Base-by-base conservation (phyloP, 768 basidiomycete genomes). In the Gelatoporia subvermispora region DNA sequence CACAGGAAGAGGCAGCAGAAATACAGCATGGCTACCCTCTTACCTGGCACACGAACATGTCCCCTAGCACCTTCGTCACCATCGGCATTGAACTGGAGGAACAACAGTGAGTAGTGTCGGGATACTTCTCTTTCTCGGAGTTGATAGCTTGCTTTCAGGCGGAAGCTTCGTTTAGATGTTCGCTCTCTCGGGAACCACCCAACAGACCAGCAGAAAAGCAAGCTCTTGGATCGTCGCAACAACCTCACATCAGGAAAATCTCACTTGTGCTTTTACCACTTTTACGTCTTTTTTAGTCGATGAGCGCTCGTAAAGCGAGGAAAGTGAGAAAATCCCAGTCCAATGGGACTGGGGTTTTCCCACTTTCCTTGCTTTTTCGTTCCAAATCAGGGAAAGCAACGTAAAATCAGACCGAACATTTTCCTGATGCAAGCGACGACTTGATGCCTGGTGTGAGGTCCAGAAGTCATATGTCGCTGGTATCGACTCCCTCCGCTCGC, bases 21-120 rank as follows among this genome's bases (percentile, higher is more conserved):
- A 13, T 60, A 5, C 24, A 42, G 13, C 35, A 17, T 35, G 8
- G 42, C 43, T 3, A 36, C 22, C 25, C 31, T 2, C 0, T 7
- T 0, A 10, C 46, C 11, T 25, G 18, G 16, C 41, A 56, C 23
- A 49, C 51, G 34, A 45, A 17, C 15, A 21, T 54, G 21, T 22
- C 58, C 0, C 61, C 65, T 7, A 60, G 59, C 25, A 41, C 56
- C 10, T 52, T 72, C 15, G 55, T 71, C 35, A 50, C 49, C 0
- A 55, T 54, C 20, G 68, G 64, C 4, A 41, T 71, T 1, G 64
- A 70, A 24, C 23, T 72, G 8, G 67, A 72, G 47, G 64, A 65
- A 13, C 53, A 50, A 31, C 67, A 70, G 68, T 70, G 43, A 24
- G 65, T 62, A n/a, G n/a, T n/a, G n/a, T n/a, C n/a, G n/a, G n/a